A percentile compares a stretch with the other conserved stretches of the same genome.
These are phyloP conservation scores for Medicago truncatula DNA, from an alignment of 306 rosid genomes.

Conservation along the genomic window MtrunA17r5.0-ANR NC_053044.1:25895001-25895500, in stretches of 20 bases:
- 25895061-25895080: constrained; percentile 75
- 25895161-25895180: constrained; percentile 74
- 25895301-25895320: not conserved
- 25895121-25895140: constrained; percentile 84
- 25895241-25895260: not conserved
- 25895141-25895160: constrained; percentile 75
- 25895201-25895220: not conserved
- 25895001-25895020: constrained; percentile 65
- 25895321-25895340: not conserved
- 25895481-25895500: constrained; percentile 40
- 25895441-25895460: constrained; percentile 49
- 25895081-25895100: constrained; percentile 77
- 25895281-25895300: no score
- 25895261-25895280: not conserved
- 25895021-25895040: constrained; percentile 67
- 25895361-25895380: not conserved
- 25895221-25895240: not conserved
- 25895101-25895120: constrained; percentile 86
- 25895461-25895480: constrained; percentile 51
- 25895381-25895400: not conserved
- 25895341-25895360: not conserved
- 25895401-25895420: constrained; percentile 56
- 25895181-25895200: constrained; percentile 58
- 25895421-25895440: constrained; percentile 55
- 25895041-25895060: constrained; percentile 69